Base-by-base conservation (phyloP, 2,329 filamentous ascomycete species). In the Cercospora zeina region DNA sequence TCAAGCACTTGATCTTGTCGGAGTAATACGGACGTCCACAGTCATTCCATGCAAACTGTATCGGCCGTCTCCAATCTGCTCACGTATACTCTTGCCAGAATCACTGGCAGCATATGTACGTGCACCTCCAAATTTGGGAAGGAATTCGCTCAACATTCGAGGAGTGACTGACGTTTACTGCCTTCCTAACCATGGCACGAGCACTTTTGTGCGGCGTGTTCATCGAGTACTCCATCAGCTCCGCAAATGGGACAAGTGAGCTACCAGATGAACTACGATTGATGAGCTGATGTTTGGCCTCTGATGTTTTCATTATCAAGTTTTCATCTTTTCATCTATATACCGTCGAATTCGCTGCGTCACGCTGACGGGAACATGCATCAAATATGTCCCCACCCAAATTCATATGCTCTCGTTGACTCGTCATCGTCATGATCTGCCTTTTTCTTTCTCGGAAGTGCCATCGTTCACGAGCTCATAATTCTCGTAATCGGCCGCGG, bases 61-160 rank as follows among this genome's bases (percentile, higher is more conserved):
- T 81, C 1, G 82, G 82, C 39, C 72, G 80, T 6, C 73, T 80
- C 0, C 77, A 81, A 42, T 76, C 76, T 0, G 78, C 80, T 10
- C 79, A 80, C 42, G 71, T 74, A 0, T 72, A 81, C 7, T 77
- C 72, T 82, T 1, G 78, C 79, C 0, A 70, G 72, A 0, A 70
- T 76, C 16, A 69, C 72, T 24, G 70, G 70, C 11, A 68, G 70
- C n/a, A 71, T 72, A 16, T 60, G 66, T 67, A 51, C 60, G 70
- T 72, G 53, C 47, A 4, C 61, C 69, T 0, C 68, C 69, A 33
- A 61, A n/a, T 59, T 19, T 42, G 62, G 34, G 63, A 57, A 30
- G 67, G 58, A 21, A 62, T 31, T 30, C n/a, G 64, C 16, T 62
- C 62, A 51, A 2, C 8, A 11, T 14, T 1, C 19, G n/a, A 5